Evolutionary conservation across 768 basidiomycete species (phyloP).

Genomic region (Trichaptum fuscoviolaceum): DNA sequence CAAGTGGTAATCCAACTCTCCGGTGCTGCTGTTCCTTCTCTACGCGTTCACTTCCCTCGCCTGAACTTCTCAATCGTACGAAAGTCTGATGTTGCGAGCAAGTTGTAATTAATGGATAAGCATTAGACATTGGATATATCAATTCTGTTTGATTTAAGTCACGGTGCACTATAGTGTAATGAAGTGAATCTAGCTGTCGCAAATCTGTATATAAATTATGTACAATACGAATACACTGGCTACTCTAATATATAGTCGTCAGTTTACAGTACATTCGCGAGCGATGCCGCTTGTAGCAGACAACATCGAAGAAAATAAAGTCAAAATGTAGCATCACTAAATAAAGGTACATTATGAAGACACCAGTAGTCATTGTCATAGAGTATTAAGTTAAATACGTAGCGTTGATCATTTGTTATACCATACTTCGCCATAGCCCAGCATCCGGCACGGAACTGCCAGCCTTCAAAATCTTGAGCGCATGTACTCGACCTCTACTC

Average conservation of each 20-base stretch:
- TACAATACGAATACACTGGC: background rate
- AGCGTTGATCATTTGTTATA: slow-evolving; percentile 23
- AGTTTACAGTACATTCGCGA: slow-evolving; percentile 3
- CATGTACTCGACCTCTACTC: slow-evolving; percentile 49
- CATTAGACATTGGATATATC: background rate
- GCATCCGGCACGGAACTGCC: slow-evolving; percentile 61
- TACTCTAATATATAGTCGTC: slow-evolving; percentile 2
- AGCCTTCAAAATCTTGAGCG: slow-evolving; percentile 64
- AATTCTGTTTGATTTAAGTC: background rate
- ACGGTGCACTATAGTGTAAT: background rate
- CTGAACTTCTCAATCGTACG: slow-evolving; percentile 16
- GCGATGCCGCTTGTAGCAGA: slow-evolving; percentile 2
- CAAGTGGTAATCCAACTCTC: slow-evolving; percentile 45
- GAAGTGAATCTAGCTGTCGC: background rate
- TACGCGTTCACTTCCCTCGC: slow-evolving; percentile 53
- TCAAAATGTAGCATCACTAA: background rate
- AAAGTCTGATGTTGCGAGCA: background rate
- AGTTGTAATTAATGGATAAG: background rate
- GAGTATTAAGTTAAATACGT: background rate
- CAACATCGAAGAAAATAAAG: slow-evolving; percentile 2
- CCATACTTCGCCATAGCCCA: slow-evolving; percentile 83
- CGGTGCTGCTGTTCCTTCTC: slow-evolving; percentile 28
- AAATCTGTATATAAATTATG: slow-evolving; percentile 1
- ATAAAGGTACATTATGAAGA: background rate
- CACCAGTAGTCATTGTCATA: background rate